Evolutionary conservation across 2,329 filamentous ascomycete genomes (phyloP), one percentile per base, ranked within the genome.

Genomic region (Botrytis cinerea): DNA sequence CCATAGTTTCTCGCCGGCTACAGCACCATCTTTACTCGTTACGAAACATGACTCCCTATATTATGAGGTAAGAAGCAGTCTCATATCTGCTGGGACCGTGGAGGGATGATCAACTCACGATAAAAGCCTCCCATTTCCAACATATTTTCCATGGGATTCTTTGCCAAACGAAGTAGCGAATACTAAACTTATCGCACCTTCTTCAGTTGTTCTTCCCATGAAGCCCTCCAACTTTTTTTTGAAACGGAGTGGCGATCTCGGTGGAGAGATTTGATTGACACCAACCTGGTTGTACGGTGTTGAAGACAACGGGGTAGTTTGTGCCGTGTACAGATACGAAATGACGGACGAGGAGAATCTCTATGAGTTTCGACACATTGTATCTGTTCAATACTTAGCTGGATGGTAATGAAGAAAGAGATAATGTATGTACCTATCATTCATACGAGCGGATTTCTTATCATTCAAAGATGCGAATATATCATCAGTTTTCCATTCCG

Each of bases 131-230:
- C 80, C 73, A 79, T 85, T 80, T 2, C 76, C 79, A 78, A 87
- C 81, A 73, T 86, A 87, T 73, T 83, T 75, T 9, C 87, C 86
- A 74, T 87, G 84, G 1, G 81, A 81, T 73, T 85, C 84, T 9
- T 75, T 62, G 1, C 86, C 85, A 0, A 78, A 80, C 2, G 12
- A 22, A 14, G 80, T 84, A 80, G 78, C 7, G 86, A 81, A 51
- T 85, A 77, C 62, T 0, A 77, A 51, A 32, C 83, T 86, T 20
- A 87, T 82, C 73, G 82, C 83, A 1, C 87, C 86, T 4, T 83
- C 79, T 88, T 57, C 87, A 0, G 84, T 83, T 0, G 82, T 82
- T 32, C 86, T 81, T 2, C 82, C 85, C 51, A 69, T 45, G 18
- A 35, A 14, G 1, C 12, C 16, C 14, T 51, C 40, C 2, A 60